A percentile compares a stretch with the other conserved stretches of the same genome.
phyloP scores from a whole-genome alignment of 2,329 filamentous ascomycete species.

The Calonectria montana region DNA sequence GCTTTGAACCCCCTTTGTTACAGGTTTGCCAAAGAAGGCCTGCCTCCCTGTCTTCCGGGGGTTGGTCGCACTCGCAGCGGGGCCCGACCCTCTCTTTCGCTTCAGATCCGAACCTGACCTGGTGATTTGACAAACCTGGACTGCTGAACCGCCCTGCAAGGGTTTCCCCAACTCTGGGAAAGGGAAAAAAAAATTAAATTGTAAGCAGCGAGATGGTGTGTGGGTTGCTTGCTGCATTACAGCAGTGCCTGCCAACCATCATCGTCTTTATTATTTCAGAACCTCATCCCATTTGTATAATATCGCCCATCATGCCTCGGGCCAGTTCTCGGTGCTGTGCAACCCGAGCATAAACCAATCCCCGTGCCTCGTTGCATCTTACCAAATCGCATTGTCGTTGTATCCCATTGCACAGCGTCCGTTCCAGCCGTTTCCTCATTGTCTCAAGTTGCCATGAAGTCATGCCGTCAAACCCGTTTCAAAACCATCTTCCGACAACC shows the following conservation, averaged over 20 bases:
- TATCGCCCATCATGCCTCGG: no score
- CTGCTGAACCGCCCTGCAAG: constrained; percentile 3
- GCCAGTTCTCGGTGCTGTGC: no score
- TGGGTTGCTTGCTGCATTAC: neutral
- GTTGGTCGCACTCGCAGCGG: constrained; percentile 29
- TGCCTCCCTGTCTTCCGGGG: constrained; percentile 29
- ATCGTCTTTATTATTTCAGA: neutral
- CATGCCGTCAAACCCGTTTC: constrained; percentile 15
- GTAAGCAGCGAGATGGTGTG: neutral
- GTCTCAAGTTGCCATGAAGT: neutral
- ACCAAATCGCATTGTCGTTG: neutral
- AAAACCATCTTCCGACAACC: constrained; percentile 13
- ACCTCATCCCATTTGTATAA: neutral
- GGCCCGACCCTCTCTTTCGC: neutral
- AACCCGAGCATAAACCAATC: neutral
- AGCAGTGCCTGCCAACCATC: neutral
- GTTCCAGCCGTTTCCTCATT: constrained; percentile 3
- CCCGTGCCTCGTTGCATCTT: neutral
- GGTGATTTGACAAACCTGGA: constrained; percentile 1
- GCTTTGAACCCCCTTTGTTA: constrained; percentile 40
- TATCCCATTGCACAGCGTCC: neutral
- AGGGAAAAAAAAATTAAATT: neutral
- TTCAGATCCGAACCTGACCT: constrained; percentile 1
- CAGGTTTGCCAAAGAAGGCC: constrained; percentile 38
- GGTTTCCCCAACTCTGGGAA: neutral